These are phyloP conservation scores for Phytophthora syringae DNA, from an alignment of 352 stramenopile species.

Conservation along the genomic window DNA sequence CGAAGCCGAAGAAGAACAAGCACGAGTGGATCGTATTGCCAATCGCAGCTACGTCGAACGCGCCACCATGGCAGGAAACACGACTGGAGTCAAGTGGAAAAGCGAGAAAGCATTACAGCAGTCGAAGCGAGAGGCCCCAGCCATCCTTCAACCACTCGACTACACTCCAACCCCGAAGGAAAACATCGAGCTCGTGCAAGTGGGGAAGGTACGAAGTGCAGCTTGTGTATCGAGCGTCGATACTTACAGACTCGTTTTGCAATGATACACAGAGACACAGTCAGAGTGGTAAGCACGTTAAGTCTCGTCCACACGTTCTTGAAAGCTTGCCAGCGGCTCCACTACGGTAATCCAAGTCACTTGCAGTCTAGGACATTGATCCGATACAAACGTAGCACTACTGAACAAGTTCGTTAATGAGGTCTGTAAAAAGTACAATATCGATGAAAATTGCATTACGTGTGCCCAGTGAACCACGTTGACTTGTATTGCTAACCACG, in stretches of 20 bases:
- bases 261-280: slow-evolving; percentile 36
- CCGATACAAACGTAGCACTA: slow-evolving; percentile 5
- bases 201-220: slow-evolving; percentile 51
- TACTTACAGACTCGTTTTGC: neutral
- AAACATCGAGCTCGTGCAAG: slow-evolving; percentile 57
- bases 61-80: slow-evolving; percentile 36
- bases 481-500: no score
- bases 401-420: no score
- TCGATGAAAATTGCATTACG: no score
- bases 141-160: slow-evolving; percentile 66
- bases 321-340: slow-evolving; percentile 54
- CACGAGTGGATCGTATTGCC: slow-evolving; percentile 10
- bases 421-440: no score
- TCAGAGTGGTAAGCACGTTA: slow-evolving; percentile 58
- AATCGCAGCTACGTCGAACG: slow-evolving; percentile 1
- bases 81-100: slow-evolving; percentile 41
- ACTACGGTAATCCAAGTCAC: slow-evolving; percentile 25
- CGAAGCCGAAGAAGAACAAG: slow-evolving; percentile 4
- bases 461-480: no score
- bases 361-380: neutral
- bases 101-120: slow-evolving; percentile 44
- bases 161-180: slow-evolving; percentile 70
- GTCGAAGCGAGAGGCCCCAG: slow-evolving; percentile 47
- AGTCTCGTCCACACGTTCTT: slow-evolving; percentile 59
- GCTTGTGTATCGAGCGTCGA: neutral